Percentiles rank a stretch among this genome's conserved stretches.
Conservation (phyloP, 306 rosid species). For the Crataegus laevigata region DNA sequence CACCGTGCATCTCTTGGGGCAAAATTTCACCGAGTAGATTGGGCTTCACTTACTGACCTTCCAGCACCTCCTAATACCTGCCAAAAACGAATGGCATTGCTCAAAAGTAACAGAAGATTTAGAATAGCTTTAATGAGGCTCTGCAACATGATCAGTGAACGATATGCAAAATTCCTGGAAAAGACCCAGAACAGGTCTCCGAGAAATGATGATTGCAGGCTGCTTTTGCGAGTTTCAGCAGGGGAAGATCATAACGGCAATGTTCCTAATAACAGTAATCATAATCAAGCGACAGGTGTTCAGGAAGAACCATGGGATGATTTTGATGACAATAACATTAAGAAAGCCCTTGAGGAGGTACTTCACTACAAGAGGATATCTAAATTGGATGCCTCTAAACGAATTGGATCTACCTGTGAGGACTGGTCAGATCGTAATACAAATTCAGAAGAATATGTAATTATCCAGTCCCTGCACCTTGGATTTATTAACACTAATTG, state of each 20-base stretch:
- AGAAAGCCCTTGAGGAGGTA: constrained; percentile 66
- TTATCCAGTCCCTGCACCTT: neutral
- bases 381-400: constrained; percentile 48
- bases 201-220: constrained; percentile 37
- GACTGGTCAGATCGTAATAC: constrained; percentile 41
- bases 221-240: constrained; percentile 28
- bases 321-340: constrained; percentile 50
- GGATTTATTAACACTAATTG: neutral
- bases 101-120: constrained; percentile 44
- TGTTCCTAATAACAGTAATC: constrained; percentile 16
- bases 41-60: constrained; percentile 65
- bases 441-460: constrained; percentile 39
- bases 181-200: constrained; percentile 32
- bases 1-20: constrained; percentile 74
- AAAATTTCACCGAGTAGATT: constrained; percentile 57
- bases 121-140: constrained; percentile 75
- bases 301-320: constrained; percentile 74
- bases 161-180: constrained; percentile 54
- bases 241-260: constrained; percentile 21
- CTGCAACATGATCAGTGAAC: constrained; percentile 67
- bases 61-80: constrained; percentile 71
- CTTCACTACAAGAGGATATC: constrained; percentile 62
- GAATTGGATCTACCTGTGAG: constrained; percentile 39
- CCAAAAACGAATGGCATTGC: constrained; percentile 59
- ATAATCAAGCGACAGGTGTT: constrained; percentile 23